Base-by-base conservation (phyloP, 768 basidiomycete species). In the Auricularia sp. region DNA sequence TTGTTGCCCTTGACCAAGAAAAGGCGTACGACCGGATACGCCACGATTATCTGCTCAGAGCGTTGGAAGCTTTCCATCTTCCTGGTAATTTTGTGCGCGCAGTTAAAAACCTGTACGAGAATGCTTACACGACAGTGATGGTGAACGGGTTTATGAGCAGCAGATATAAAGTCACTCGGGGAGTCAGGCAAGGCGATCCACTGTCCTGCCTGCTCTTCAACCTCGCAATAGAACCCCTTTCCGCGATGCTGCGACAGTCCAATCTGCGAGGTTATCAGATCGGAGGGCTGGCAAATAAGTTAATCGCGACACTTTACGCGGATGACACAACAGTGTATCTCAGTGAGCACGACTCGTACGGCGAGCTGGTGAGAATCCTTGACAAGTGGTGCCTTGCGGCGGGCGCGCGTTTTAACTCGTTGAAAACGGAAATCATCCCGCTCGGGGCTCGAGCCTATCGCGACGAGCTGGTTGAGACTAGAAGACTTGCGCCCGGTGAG, bases 321-420 rank as follows among this genome's bases (percentile, higher is more conserved):
- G 77, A 81, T 65, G 78, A 81, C 66, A 80, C 78, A 10, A 75
- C 74, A 1, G 73, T 74, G 0, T 78, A 71, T 66, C 74, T 81
- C 0, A 68, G 67, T 1, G 68, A 72, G 54, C 8, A 65, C 0
- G 78, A 81, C 62, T 58, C 67, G 4, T 73, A 73, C 14, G 54
- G 62, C 0, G 66, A 64, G 0, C 72, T 82, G 0, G 37, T 68
- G 2, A 0, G 37, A 0, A 71, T 81, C 1, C 76, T 81, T 0
- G 33, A 72, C 0, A 51, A 45, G 0, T 83, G 81, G 81, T 82
- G 78, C 65, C n/a, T 18, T 0, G 78, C 74, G 3, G 76, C 77
- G 10, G 69, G 73, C 0, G 80, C 79, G 0, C 77, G 75, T 39
- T 82, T 81, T 67, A 82, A 81, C 62, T 64, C 68, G 0, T 56